Percentiles rank a stretch among this genome's conserved stretches.
Conservation (phyloP, 164 flowering plant genomes). For the Vitis vinifera region DNA sequence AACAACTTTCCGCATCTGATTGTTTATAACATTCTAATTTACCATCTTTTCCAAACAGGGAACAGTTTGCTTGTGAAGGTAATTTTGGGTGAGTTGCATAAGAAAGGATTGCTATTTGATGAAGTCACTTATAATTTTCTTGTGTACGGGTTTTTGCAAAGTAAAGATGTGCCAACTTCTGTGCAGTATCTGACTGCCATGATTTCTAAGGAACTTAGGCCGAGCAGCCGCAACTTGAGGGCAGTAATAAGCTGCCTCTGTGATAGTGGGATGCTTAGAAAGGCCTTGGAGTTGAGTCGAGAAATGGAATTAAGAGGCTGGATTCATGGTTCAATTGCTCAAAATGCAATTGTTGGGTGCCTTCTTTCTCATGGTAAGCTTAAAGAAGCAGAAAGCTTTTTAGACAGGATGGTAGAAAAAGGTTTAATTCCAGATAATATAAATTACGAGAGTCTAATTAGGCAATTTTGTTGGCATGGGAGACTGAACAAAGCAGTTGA, state of each 20-base stretch:
- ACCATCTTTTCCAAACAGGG: constrained; percentile 40
- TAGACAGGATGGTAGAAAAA: constrained; percentile 42
- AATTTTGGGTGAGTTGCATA: constrained; percentile 45
- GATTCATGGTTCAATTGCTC: constrained; percentile 56
- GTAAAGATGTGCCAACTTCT: constrained; percentile 44
- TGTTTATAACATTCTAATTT: constrained; percentile 62
- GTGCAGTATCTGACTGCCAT: constrained; percentile 46
- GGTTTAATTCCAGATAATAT: constrained; percentile 40
- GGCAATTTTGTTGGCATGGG: constrained; percentile 42
- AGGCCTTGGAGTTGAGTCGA: constrained; percentile 53
- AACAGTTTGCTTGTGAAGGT: constrained; percentile 23
- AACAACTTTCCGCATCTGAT: constrained; percentile 16
- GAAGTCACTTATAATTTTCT: constrained; percentile 69
- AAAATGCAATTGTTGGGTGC: constrained; percentile 41
- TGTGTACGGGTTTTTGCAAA: constrained; percentile 46
- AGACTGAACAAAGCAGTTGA: constrained; percentile 52
- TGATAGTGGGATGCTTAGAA: constrained; percentile 35
- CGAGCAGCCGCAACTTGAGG: constrained; percentile 65
- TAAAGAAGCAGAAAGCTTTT: constrained; percentile 59
- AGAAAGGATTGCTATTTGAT: constrained; percentile 41
- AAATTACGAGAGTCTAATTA: constrained; percentile 56
- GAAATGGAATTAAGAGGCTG: constrained; percentile 68
- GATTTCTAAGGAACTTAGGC: constrained; percentile 55
- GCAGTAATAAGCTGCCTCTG: constrained; percentile 39
- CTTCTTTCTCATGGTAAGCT: constrained; percentile 49